Percentiles rank a stretch among this genome's conserved stretches.
Evolutionary conservation across 2,329 filamentous ascomycete genomes (phyloP).

Genomic region (Fusarium setosum): DNA sequence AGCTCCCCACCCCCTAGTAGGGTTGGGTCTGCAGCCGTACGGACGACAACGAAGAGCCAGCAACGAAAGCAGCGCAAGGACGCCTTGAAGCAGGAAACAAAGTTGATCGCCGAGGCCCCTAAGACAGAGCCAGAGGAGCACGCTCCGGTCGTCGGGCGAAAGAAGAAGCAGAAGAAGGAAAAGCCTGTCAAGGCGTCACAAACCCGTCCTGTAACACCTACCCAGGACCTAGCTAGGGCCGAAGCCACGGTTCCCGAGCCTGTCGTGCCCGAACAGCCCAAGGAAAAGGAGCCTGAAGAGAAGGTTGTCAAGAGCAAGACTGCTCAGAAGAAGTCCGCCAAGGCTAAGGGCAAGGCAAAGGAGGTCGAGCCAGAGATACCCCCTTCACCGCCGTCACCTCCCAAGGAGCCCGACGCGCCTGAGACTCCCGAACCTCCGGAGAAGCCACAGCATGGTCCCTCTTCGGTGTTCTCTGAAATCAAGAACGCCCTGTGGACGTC

Average conservation of each 20-base stretch:
- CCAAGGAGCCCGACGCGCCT: conserved; percentile 25
- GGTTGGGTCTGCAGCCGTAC: conserved; percentile 75
- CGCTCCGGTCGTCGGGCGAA: conserved; percentile 81
- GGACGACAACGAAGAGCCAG: conserved; percentile 80
- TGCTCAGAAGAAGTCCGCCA: conserved; percentile 45
- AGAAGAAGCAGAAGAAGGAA: conserved; percentile 88
- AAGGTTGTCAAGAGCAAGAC: conserved; percentile 43
- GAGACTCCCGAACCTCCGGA: conserved; percentile 39
- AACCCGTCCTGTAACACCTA: conserved; percentile 12
- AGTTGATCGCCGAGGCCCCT: conserved; percentile 61
- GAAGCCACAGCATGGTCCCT: conserved; percentile 46
- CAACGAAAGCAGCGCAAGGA: conserved; percentile 81
- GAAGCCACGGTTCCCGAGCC: conserved; percentile 14
- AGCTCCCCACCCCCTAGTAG: conserved; percentile 75
- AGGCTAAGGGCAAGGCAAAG: conserved; percentile 47
- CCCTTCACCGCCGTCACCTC: conserved; percentile 29
- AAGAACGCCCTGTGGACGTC: conserved; percentile 47
- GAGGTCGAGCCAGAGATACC: conserved; percentile 32
- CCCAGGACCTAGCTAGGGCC: conserved; percentile 24
- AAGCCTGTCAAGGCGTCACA: conserved; percentile 52
- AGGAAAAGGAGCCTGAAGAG: conserved; percentile 32
- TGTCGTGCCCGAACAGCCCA: conserved; percentile 3
- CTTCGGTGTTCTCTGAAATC: conserved; percentile 51
- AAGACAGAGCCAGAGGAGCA: conserved; percentile 67
- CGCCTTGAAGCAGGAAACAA: conserved; percentile 71